These are phyloP conservation scores for Conringia planisiliqua DNA, from an alignment of 345 rosid genomes.

Conservation along the genomic window DNA sequence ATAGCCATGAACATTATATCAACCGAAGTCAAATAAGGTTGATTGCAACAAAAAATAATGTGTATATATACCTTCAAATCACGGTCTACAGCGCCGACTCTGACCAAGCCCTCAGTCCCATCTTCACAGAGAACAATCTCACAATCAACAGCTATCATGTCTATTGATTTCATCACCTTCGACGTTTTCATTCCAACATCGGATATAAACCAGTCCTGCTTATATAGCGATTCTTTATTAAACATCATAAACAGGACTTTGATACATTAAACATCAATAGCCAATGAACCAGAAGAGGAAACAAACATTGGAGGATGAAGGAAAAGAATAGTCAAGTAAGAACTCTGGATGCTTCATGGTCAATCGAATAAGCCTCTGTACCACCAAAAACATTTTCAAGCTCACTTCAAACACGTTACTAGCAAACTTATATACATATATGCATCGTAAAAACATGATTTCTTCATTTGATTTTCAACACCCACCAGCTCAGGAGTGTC, in stretches of 20 bases:
- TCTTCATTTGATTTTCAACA: neutral
- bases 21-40: neutral
- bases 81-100: constrained; percentile 67
- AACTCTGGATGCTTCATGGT: constrained; percentile 61
- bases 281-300: neutral
- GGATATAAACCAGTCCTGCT: constrained; percentile 64
- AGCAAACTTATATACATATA: neutral
- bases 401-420: neutral
- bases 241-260: neutral
- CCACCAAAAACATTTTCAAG: constrained; percentile 39
- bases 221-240: neutral
- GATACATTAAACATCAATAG: neutral
- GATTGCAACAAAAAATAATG: too few species aligned
- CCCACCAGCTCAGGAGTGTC: constrained; percentile 58
- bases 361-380: constrained; percentile 63
- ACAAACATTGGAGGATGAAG: constrained; percentile 51
- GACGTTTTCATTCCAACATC: constrained; percentile 38
- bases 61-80: constrained; percentile 56
- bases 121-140: constrained; percentile 88
- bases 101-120: constrained; percentile 63
- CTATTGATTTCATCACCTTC: constrained; percentile 33
- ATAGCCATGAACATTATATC: constrained; percentile 16
- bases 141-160: constrained; percentile 72
- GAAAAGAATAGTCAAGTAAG: constrained; percentile 46
- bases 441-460: neutral